Evolutionary conservation across 1,284 basidiomycete species (phyloP).

Genomic region (Vanrija sp.): DNA sequence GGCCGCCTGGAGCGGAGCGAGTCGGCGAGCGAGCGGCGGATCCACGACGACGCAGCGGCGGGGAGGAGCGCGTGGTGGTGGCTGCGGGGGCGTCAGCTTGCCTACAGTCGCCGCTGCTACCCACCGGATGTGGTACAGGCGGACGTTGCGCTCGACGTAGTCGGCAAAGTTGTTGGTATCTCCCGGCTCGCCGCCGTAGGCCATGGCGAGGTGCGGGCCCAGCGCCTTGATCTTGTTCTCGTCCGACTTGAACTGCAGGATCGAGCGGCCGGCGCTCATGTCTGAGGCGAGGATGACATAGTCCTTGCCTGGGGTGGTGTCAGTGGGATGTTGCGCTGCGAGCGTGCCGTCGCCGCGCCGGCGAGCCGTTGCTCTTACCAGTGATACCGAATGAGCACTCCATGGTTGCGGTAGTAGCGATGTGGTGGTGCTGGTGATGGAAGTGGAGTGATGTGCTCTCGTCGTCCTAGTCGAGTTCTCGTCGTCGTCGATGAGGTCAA

Average conservation of each 20-base stretch:
- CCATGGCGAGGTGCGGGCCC: conserved; percentile 89
- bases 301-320: conserved; percentile 69
- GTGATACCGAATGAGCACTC: conserved; percentile 55
- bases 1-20: conserved; percentile 83
- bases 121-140: conserved; percentile 85
- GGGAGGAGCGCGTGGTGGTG: conserved; percentile 77
- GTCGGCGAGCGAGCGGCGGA: conserved; percentile 82
- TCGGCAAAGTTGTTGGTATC: conserved; percentile 98
- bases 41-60: conserved; percentile 87
- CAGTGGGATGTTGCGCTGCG: not conserved
- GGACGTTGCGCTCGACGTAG: conserved; percentile 90
- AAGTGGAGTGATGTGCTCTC: too few species aligned
- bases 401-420: conserved; percentile 20
- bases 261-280: conserved; percentile 78
- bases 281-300: conserved; percentile 90
- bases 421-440: too few species aligned
- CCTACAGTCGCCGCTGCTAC: too few species aligned
- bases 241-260: conserved; percentile 96
- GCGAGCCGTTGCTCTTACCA: conserved; percentile 22
- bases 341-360: too few species aligned
- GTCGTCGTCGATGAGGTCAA: too few species aligned
- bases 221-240: conserved; percentile 96
- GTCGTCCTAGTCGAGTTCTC: too few species aligned
- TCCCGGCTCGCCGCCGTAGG: conserved; percentile 91
- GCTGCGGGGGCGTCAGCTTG: too few species aligned